Evolutionary conservation across 2,329 filamentous ascomycete species (phyloP).

Genomic region (Diaporthe humulicola): DNA sequence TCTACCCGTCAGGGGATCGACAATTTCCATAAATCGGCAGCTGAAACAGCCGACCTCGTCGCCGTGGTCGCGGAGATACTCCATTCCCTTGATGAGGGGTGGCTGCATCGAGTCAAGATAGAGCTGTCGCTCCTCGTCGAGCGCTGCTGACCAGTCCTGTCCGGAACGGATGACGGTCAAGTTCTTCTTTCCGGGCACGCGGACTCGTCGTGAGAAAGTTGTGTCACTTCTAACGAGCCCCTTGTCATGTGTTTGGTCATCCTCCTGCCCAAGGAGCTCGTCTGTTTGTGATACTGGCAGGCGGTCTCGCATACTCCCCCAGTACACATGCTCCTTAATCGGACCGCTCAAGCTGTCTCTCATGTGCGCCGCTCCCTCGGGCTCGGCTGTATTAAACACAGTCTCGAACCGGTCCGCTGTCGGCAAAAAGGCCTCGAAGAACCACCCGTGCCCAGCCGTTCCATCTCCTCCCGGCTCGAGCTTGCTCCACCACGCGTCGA

Average conservation of each 20-base stretch:
- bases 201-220: conserved; percentile 41
- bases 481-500: conserved; percentile 53
- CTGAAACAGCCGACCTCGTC: conserved; percentile 57
- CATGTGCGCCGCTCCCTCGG: conserved; percentile 58
- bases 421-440: conserved; percentile 57
- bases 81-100: conserved; percentile 57
- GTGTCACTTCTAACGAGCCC: not conserved
- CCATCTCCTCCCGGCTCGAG: conserved; percentile 42
- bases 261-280: conserved; percentile 47
- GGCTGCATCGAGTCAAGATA: conserved; percentile 61
- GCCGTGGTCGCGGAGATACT: conserved; percentile 58
- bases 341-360: conserved; percentile 51
- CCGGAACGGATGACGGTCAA: conserved; percentile 59
- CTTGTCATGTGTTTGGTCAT: not conserved
- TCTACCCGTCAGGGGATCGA: conserved; percentile 46
- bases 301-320: conserved; percentile 61
- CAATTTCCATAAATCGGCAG: conserved; percentile 58
- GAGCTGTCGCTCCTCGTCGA: conserved; percentile 55
- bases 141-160: conserved; percentile 58
- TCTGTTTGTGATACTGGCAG: conserved; percentile 55
- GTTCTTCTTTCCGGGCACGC: conserved; percentile 54
- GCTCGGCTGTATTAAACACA: conserved; percentile 53
- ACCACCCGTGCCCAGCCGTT: conserved; percentile 52
- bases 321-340: conserved; percentile 59
- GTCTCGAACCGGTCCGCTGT: conserved; percentile 59